A percentile compares a stretch with the other conserved stretches of the same genome.
These are phyloP conservation scores for Lepiota venenata DNA, from an alignment of 768 basidiomycete genomes.

Conservation along the genomic window DNA sequence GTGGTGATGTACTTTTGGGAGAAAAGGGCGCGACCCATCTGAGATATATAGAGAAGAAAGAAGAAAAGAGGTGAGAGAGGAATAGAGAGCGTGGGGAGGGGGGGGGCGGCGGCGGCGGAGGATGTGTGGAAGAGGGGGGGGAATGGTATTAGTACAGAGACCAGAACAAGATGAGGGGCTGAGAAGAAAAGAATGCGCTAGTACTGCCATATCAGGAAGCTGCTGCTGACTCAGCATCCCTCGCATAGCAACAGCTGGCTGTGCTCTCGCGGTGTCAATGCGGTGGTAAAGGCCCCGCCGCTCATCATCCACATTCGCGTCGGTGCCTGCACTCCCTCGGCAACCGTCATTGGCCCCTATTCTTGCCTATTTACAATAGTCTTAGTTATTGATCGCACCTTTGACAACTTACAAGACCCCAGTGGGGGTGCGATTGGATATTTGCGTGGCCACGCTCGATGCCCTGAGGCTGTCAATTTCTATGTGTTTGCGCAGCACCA, in stretches of 20 bases:
- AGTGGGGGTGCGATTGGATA: no score
- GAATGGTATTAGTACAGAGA: constrained; percentile 23
- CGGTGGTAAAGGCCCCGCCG: constrained; percentile 1
- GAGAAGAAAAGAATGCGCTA: constrained; percentile 22
- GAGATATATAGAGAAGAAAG: constrained; percentile 10
- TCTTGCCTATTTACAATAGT: no score
- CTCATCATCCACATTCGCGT: not conserved
- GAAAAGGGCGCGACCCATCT: constrained; percentile 62
- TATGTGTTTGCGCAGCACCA: no score
- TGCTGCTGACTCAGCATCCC: constrained; percentile 5
- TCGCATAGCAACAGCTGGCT: constrained; percentile 4
- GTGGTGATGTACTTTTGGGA: constrained; percentile 39
- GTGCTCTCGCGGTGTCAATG: not conserved
- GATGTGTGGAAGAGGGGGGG: constrained; percentile 17
- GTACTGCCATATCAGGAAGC: constrained; percentile 12
- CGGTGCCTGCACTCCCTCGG: no score
- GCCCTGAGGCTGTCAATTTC: no score
- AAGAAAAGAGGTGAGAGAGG: constrained; percentile 1
- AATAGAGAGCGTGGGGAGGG: not conserved
- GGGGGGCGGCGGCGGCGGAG: no score
- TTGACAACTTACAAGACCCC: no score
- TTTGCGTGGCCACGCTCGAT: no score
- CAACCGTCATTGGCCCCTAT: no score
- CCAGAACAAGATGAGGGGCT: constrained; percentile 22
- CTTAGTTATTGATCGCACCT: no score